phyloP scores from a whole-genome alignment of 306 rosid species.

The Elaeagnus macrophylla region DNA sequence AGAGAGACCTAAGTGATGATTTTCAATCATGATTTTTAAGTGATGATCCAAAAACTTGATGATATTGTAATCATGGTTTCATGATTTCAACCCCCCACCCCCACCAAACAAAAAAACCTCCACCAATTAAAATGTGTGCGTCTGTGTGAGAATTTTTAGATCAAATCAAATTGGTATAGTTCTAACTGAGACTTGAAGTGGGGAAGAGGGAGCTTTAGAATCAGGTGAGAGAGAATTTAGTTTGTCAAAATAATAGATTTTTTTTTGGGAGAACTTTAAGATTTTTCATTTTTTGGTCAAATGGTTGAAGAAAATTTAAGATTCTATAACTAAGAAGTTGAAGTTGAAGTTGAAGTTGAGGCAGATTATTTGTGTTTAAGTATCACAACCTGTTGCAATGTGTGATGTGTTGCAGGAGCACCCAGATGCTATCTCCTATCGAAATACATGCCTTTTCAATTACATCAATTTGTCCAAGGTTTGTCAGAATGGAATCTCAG shows the following conservation, averaged over 20 bases:
- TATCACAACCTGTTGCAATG: conserved; percentile 3
- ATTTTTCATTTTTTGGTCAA: not conserved
- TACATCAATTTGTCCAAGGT: conserved; percentile 46
- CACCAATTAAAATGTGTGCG: too few relatives aligned
- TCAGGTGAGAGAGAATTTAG: too few relatives aligned
- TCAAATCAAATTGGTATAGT: too few relatives aligned
- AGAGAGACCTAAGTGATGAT: too few relatives aligned
- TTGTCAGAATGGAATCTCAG: conserved; percentile 28
- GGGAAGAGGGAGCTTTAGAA: too few relatives aligned
- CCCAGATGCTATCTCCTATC: conserved; percentile 45
- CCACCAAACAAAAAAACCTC: too few relatives aligned
- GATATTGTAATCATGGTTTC: too few relatives aligned
- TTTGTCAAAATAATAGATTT: not conserved
- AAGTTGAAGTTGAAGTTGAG: not conserved
- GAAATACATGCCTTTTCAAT: conserved; percentile 28
- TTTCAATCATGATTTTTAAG: too few relatives aligned
- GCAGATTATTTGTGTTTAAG: not conserved
- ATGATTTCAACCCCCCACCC: too few relatives aligned
- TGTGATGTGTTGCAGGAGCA: conserved; percentile 47
- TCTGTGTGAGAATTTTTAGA: too few relatives aligned
- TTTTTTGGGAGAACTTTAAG: not conserved
- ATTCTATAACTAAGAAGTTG: not conserved
- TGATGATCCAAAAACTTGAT: too few relatives aligned
- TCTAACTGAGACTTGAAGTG: too few relatives aligned
- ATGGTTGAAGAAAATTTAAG: not conserved